Evolutionary conservation across 192 early-diverging fungal genomes (phyloP).

Genomic region (Podila verticillata): DNA sequence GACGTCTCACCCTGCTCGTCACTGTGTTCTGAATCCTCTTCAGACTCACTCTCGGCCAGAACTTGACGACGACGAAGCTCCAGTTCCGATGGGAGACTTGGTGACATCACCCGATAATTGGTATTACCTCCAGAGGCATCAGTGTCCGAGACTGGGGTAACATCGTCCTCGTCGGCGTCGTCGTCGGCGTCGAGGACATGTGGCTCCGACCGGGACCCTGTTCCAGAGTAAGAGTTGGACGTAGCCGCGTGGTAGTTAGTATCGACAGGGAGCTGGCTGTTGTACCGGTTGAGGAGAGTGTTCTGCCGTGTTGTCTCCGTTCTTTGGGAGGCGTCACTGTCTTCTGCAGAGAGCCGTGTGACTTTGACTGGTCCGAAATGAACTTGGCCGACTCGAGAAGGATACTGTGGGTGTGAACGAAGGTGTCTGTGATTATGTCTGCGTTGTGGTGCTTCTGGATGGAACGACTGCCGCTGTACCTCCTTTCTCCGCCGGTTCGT

Average conservation of each 20-base stretch:
- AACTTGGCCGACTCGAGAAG: background rate
- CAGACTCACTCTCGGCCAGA: background rate
- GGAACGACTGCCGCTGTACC: background rate
- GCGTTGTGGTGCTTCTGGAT: background rate
- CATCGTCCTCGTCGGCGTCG: background rate
- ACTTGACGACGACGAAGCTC: constrained; percentile 20
- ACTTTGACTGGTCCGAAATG: background rate
- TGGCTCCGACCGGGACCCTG: constrained; percentile 11
- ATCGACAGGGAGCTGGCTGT: too few species aligned
- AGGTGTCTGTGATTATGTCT: background rate
- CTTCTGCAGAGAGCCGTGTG: background rate
- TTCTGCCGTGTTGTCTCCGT: background rate
- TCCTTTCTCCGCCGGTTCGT: constrained; percentile 28
- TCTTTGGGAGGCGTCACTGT: background rate
- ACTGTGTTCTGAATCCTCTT: constrained; percentile 7
- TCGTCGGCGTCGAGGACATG: constrained; percentile 28
- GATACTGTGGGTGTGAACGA: too few species aligned
- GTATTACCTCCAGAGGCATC: background rate
- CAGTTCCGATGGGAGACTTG: constrained; percentile 41
- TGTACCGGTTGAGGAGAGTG: background rate
- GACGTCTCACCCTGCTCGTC: background rate
- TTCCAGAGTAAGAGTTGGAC: background rate
- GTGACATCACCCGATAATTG: constrained; percentile 14
- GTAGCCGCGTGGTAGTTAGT: background rate
- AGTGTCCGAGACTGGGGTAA: constrained; percentile 1